Evolutionary conservation across 768 basidiomycete genomes (phyloP), one percentile per base, ranked within the genome.

Genomic region (Mrakia gelida): DNA sequence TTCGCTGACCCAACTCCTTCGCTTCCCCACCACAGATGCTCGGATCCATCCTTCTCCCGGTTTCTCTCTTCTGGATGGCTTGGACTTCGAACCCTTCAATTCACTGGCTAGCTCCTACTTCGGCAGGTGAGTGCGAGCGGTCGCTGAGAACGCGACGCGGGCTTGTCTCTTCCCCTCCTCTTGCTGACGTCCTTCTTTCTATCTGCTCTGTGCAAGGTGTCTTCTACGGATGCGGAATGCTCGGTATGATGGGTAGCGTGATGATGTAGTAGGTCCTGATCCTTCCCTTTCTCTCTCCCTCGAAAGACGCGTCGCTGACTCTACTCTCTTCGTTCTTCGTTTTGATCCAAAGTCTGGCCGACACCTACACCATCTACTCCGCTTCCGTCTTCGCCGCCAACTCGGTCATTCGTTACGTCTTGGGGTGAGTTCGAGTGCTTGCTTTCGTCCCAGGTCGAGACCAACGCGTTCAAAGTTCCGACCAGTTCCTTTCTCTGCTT

Each of bases 381-480:
- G 59, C 71, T 63, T 90, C 89, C 80, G 90, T 90, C n/a, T 86
- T 91, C 74, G 90, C 91, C 23, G 88, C 90, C 75, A 90, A 89
- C 16, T 88, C 91, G 73, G 88, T 92, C 71, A 83, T 91, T 61
- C 89, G 91, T 77, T 90, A 89, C 0, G 83, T 87, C 26, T 88
- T 89, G 79, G 91, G 89, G 34, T 89, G 88, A 1, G 86, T 88
- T 59, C n/a, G n/a, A n/a, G n/a, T n/a, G n/a, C n/a, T n/a, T 56
- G 21, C 56, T 56, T 23, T 26, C 56, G 23, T 11, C 26, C 11
- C n/a, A n/a, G n/a, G n/a, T n/a, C n/a, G n/a, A n/a, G n/a, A n/a
- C 41, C 41, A 1, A 1, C 13, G 21, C 56, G 56, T 56, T n/a
- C 23, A n/a, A n/a, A n/a, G 23, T n/a, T 90, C 82, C 87, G 49